Base-by-base conservation (phyloP, 2,329 filamentous ascomycete genomes). In the Ceratocystis variospora region DNA sequence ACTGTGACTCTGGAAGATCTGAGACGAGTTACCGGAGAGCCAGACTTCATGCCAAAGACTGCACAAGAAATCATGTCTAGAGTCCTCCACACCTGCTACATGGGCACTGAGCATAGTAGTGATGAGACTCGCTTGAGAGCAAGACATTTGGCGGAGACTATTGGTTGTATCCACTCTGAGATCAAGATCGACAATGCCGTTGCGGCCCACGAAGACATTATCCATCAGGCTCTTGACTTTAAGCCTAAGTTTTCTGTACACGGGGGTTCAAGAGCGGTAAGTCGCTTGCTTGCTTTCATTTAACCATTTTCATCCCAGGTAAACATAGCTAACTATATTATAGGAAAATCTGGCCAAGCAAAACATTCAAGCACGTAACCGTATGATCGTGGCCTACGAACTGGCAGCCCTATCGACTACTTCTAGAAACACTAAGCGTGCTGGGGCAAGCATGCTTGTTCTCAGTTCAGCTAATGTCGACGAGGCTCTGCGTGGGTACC, bases 161-260 rank as follows among this genome's bases (percentile, higher is more conserved):
- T 93, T 64, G 89, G 88, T 2, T 79, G 82, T 17, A 86, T 90
- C 71, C 90, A 94, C 72, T 79, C 83, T 3, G 82, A 92, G 71
- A 77, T 90, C 57, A 83, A 90, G 71, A 90, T 93, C 66, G 89
- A 93, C 72, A 79, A 80, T 48, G 78, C 76, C n/a, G 84, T 86
- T 53, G 82, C 81, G 5, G 78, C 83, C 0, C 81, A 86, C 69
- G 70, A 73, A 45, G 67, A 69, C 19, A 71, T 74, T 61, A 69
- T 74, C 28, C 66, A 70, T 7, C 69, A 71, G 41, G 70, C 72
- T 2, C 68, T 73, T 1, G 68, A 71, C 31, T 74, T 74, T 48
- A 71, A 72, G 17, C 73, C 75, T 2, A 72, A 71, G 55, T 76
- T 75, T 80, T 81, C 80, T 69, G 79, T 84, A 12, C 78, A 87